phyloP scores from a whole-genome alignment of 1,284 basidiomycete species.

The Grifola frondosa region DNA sequence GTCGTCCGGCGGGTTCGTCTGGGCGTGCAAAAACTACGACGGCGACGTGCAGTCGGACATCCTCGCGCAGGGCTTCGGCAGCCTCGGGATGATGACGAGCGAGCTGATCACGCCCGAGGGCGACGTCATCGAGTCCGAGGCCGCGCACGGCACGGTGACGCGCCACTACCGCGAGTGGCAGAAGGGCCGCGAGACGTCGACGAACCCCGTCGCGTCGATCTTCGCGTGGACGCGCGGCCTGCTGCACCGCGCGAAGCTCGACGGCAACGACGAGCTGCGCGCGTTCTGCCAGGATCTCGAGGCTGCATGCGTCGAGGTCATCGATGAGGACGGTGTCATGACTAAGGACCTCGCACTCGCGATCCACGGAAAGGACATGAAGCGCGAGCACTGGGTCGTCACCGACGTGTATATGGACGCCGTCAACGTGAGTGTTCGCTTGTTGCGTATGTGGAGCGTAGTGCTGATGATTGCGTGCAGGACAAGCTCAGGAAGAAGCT shows the following conservation, averaged over 20 bases:
- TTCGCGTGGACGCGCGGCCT: conserved; percentile 98
- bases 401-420: conserved; percentile 91
- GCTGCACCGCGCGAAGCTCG: conserved; percentile 91
- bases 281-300: conserved; percentile 85
- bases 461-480: conserved; percentile 31
- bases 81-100: conserved; percentile 96
- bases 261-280: conserved; percentile 76
- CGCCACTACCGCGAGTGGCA: conserved; percentile 97
- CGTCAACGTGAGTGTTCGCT: conserved; percentile 61
- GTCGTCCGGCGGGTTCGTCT: conserved; percentile 94
- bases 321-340: conserved; percentile 90
- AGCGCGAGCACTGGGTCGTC: conserved; percentile 90
- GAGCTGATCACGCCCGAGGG: conserved; percentile 98
- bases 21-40: conserved; percentile 98
- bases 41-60: conserved; percentile 93
- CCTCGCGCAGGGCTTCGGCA: conserved; percentile 93
- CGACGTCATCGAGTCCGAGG: conserved; percentile 87
- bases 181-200: conserved; percentile 94
- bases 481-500: conserved; percentile 59
- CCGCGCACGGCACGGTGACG: conserved; percentile 93
- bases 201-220: conserved; percentile 98
- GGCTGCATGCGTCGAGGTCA: conserved; percentile 86
- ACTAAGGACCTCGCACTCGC: conserved; percentile 96
- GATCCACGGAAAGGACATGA: conserved; percentile 91
- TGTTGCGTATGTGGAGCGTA: not conserved